These are phyloP conservation scores for Lodderomyces pseudojiufengensis DNA, from an alignment of 1,139 yeast genomes.

Conservation along the genomic window DNA sequence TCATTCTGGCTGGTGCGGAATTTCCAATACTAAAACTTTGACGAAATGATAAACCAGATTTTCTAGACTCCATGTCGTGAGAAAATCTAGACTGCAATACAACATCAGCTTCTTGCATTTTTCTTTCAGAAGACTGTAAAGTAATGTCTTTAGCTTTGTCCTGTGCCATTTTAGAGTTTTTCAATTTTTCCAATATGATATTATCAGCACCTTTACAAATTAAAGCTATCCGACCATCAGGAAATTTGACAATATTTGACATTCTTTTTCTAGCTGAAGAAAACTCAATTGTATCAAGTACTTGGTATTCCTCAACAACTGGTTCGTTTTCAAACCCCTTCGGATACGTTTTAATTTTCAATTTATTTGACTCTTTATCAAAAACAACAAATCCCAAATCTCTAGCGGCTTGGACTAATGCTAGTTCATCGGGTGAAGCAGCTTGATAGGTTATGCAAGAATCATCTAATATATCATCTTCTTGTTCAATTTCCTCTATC, in stretches of 20 bases:
- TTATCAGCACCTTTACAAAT: conserved; percentile 97
- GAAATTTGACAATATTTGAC: conserved; percentile 81
- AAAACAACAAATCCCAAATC: conserved; percentile 85
- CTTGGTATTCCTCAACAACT: conserved; percentile 61
- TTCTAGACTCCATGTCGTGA: conserved; percentile 27
- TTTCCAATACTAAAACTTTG: conserved; percentile 27
- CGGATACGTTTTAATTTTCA: conserved; percentile 77
- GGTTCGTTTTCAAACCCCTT: conserved; percentile 69
- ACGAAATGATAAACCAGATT: conserved; percentile 30
- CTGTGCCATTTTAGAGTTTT: conserved; percentile 54
- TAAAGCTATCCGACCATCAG: conserved; percentile 73
- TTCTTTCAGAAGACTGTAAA: conserved; percentile 58
- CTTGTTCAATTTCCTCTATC: conserved; percentile 14
- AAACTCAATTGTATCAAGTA: conserved; percentile 81
- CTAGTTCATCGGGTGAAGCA: conserved; percentile 94
- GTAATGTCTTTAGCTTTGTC: conserved; percentile 62
- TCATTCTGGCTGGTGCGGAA: conserved; percentile 25
- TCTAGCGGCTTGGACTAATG: conserved; percentile 88
- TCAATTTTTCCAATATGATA: conserved; percentile 74
- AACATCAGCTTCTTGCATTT: conserved; percentile 76
- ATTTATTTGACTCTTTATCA: conserved; percentile 56
- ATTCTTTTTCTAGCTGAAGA: conserved; percentile 87
- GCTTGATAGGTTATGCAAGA: conserved; percentile 75
- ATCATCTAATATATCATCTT: conserved; percentile 23
- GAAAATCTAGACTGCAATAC: conserved; percentile 52